Evolutionary conservation across 2,329 filamentous ascomycete species (phyloP), one percentile per base, ranked within the genome.

Genomic region (Pyrenophora tritici-repentis): DNA sequence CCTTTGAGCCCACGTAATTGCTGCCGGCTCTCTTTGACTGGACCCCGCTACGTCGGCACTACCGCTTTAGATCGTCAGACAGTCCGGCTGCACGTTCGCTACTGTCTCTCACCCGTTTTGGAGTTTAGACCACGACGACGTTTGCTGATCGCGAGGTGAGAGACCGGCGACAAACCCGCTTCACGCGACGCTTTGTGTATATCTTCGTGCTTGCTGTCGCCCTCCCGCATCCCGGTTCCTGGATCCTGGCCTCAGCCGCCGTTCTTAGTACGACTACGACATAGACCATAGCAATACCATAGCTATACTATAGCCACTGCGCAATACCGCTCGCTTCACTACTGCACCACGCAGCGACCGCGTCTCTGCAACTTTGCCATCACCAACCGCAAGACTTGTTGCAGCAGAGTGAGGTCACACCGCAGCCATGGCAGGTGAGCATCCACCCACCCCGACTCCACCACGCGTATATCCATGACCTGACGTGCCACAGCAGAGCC

Each of bases 381-480:
- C 29, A 24, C 47, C 46, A 17, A 26, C 9, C 40, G 7, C 12
- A 14, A 13, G 17, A 42, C 33, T 45, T 45, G 20, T 35, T 42
- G 37, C 45, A 34, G 34, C 17, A 16, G 31, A 22, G 38, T 32
- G 37, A 51, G 33, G 46, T 29, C 50, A 33, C 35, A 49, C 45
- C 38, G 57, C 62, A 61, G 53, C 50, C 57, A 72, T 72, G 68
- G 56, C 68, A 44, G 63, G 70, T 69, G 59, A 57, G 67, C 48
- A 31, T 47, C 40, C 32, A 12, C 22, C 37, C 18, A 20, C 18
- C 20, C 20, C 22, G 22, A 29, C n/a, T 32, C 35, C 29, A 24
- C 31, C 43, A 51, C 50, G 50, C 36, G 36, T 47, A 31, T 32
- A 12, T 17, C 17, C 18, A 37, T 31, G 24, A 50, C 35, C 60